A percentile compares a stretch with the other conserved stretches of the same genome.
Conservation (phyloP, 2,329 filamentous ascomycete genomes). For the Fusarium continuum region DNA sequence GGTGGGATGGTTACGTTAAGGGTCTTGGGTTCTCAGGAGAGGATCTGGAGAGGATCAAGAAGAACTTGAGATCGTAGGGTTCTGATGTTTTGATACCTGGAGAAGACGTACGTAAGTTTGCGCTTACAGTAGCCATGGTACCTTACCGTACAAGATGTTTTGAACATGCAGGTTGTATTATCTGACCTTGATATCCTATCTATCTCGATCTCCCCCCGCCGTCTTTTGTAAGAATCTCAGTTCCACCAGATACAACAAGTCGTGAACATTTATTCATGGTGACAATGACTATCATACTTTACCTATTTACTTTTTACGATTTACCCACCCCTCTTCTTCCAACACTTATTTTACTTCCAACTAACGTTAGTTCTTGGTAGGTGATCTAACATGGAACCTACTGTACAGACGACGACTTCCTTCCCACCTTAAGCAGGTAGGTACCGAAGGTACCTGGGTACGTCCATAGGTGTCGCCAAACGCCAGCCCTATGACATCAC, state of each 20-base stretch:
- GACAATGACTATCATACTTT: background rate
- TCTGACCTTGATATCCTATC: background rate
- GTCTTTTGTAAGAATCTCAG: background rate
- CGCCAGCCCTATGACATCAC: conserved; percentile 42
- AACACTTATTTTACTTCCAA: too few relatives aligned
- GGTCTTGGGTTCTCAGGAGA: conserved; percentile 56
- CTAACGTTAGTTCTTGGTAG: too few relatives aligned
- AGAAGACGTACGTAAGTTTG: too few relatives aligned
- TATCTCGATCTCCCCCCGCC: conserved; percentile 1
- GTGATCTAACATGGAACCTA: too few relatives aligned
- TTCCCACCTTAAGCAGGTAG: too few relatives aligned
- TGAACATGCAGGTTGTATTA: background rate
- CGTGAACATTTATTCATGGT: background rate
- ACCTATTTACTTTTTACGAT: too few relatives aligned
- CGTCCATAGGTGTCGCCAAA: too few relatives aligned
- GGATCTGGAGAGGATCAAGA: conserved; percentile 58
- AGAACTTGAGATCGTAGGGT: conserved; percentile 51
- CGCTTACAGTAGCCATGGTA: too few relatives aligned
- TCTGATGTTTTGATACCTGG: too few relatives aligned
- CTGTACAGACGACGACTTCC: too few relatives aligned
- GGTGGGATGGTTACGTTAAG: conserved; percentile 60
- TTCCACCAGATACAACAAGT: background rate
- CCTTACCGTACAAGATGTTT: background rate
- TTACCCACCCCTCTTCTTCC: background rate
- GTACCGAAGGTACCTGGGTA: too few relatives aligned